Percentiles rank a stretch among this genome's conserved stretches.
Conservation (phyloP, 2,329 filamentous ascomycete species). For the Didymella pinodella region DNA sequence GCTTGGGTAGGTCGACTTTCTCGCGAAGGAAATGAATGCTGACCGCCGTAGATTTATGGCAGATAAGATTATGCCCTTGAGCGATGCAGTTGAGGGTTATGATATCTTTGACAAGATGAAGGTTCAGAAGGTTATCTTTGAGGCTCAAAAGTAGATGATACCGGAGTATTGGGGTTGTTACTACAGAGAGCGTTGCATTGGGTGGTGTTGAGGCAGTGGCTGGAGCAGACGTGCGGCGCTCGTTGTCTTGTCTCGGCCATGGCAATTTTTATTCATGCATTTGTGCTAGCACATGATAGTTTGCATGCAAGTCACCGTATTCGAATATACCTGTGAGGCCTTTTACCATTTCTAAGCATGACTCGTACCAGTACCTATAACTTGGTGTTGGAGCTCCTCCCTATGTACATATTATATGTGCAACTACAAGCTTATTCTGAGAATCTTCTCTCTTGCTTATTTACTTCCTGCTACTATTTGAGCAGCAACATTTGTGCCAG, state of each 20-base stretch:
- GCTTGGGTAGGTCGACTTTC: conserved; percentile 49
- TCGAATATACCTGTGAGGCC: background rate
- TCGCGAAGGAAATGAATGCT: background rate
- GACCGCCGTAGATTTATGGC: conserved; percentile 56
- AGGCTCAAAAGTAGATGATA: conserved; percentile 49
- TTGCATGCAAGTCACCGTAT: background rate
- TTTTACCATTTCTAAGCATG: conserved; percentile 9
- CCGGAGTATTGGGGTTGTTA: background rate
- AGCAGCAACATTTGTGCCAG: no score
- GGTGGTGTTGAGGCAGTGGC: conserved; percentile 3
- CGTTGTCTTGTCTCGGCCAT: background rate
- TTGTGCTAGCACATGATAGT: background rate
- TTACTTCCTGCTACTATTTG: no score
- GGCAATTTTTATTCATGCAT: background rate
- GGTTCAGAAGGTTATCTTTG: conserved; percentile 62
- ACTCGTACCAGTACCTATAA: conserved; percentile 5
- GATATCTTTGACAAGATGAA: conserved; percentile 63
- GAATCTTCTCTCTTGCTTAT: no score
- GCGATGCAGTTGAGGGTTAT: conserved; percentile 61
- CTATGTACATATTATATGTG: no score
- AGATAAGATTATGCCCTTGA: conserved; percentile 61
- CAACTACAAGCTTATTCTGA: no score
- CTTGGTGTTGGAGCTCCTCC: no score
- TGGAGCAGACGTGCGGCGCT: background rate
- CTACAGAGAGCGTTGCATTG: conserved; percentile 7